phyloP scores from a whole-genome alignment of 2,329 filamentous ascomycete genomes.

The Monilinia fructicola region DNA sequence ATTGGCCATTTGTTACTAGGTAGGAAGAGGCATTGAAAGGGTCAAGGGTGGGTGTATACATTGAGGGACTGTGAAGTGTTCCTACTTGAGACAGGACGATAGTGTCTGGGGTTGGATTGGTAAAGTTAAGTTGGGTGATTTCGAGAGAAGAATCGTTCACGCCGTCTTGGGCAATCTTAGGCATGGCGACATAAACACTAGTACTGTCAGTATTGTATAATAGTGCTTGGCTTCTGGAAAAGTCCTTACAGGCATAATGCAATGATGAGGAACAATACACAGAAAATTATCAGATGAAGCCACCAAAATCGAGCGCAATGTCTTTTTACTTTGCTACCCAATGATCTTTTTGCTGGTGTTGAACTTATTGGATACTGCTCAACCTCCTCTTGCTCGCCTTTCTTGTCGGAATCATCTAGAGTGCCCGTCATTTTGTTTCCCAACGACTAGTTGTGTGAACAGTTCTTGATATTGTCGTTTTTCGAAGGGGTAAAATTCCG shows the following conservation, averaged over 20 bases:
- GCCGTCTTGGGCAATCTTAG: conserved; percentile 55
- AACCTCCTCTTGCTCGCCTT: conserved; percentile 13
- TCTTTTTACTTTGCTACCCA: conserved; percentile 35
- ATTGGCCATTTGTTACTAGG: conserved; percentile 44
- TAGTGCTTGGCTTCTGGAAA: neutral
- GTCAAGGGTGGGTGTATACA: conserved; percentile 55
- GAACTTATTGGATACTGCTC: conserved; percentile 12
- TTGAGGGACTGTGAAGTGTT: conserved; percentile 49
- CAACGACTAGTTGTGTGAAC: neutral
- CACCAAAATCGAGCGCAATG: conserved; percentile 51
- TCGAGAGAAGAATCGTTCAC: conserved; percentile 53
- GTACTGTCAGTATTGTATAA: conserved; percentile 5
- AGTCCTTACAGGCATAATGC: conserved; percentile 55
- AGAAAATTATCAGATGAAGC: conserved; percentile 52
- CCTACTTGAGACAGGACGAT: conserved; percentile 51
- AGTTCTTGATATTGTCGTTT: neutral
- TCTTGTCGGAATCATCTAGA: conserved; percentile 21
- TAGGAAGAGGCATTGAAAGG: conserved; percentile 53
- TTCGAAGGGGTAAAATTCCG: no score
- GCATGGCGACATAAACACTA: conserved; percentile 59
- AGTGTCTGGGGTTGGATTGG: conserved; percentile 49
- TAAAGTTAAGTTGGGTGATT: conserved; percentile 52
- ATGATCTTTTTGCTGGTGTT: conserved; percentile 14
- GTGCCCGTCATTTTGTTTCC: neutral
- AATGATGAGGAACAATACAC: conserved; percentile 52